phyloP scores from a whole-genome alignment of 192 early-diverging fungal species.

The Gryganskiella cystojenkinii region DNA sequence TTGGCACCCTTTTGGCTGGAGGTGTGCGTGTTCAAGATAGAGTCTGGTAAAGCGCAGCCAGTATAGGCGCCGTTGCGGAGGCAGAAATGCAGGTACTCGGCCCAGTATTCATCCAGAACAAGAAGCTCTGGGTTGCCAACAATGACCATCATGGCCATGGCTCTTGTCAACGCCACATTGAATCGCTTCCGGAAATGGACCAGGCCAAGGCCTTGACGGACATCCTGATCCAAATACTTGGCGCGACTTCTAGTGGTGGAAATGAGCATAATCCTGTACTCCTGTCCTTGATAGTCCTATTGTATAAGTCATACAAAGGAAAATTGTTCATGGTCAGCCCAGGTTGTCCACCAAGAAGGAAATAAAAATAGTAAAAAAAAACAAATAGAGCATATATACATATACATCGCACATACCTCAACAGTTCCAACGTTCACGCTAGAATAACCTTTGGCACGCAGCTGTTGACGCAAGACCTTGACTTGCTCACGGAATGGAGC shows the following conservation, averaged over 20 bases:
- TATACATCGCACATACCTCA: slow-evolving; percentile 29
- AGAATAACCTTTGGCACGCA: slow-evolving; percentile 46
- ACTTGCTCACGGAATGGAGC: slow-evolving; percentile 67
- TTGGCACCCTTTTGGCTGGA: slow-evolving; percentile 23
- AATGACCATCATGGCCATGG: slow-evolving; percentile 54
- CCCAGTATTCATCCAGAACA: slow-evolving; percentile 47
- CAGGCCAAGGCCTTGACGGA: slow-evolving; percentile 54
- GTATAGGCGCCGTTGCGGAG: slow-evolving; percentile 45
- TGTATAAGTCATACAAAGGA: not conserved
- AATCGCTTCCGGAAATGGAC: slow-evolving; percentile 57
- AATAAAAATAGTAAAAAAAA: not conserved
- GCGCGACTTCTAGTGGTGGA: slow-evolving; percentile 55
- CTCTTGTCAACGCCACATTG: slow-evolving; percentile 63
- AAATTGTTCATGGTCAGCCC: not conserved
- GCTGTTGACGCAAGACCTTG: slow-evolving; percentile 50
- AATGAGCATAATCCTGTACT: slow-evolving; percentile 60
- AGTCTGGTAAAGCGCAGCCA: slow-evolving; percentile 34
- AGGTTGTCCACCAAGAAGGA: not conserved
- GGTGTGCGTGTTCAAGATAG: slow-evolving; percentile 39
- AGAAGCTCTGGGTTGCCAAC: slow-evolving; percentile 51
- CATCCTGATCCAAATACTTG: slow-evolving; percentile 55
- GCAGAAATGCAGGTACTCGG: slow-evolving; percentile 44
- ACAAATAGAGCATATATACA: not conserved
- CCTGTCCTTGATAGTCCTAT: slow-evolving; percentile 67
- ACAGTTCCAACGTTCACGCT: slow-evolving; percentile 52